Percentiles rank a stretch among this genome's conserved stretches.
Conservation (phyloP, 2,329 filamentous ascomycete species). For the Fusarium graminum region DNA sequence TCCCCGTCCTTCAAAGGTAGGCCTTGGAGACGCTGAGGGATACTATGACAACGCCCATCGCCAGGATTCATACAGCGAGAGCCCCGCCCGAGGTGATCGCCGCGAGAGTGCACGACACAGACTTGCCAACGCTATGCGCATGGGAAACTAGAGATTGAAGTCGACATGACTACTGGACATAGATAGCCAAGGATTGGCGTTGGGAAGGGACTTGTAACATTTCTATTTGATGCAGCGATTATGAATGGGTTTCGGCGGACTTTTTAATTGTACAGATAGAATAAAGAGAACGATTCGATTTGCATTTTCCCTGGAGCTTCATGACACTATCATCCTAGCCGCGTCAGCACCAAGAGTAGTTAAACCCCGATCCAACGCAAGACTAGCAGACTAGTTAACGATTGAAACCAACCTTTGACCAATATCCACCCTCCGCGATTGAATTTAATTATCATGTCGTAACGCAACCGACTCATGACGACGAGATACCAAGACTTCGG, state of each 20-base stretch:
- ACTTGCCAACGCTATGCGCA: constrained; percentile 53
- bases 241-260: constrained; percentile 20
- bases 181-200: constrained; percentile 29
- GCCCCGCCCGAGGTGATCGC: constrained; percentile 41
- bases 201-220: constrained; percentile 38
- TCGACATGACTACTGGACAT: constrained; percentile 7
- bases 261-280: constrained; percentile 33
- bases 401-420: not conserved
- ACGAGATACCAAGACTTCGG: constrained; percentile 26
- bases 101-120: constrained; percentile 53
- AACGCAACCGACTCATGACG: constrained; percentile 21
- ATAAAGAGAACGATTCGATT: constrained; percentile 16
- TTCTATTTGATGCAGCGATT: constrained; percentile 34
- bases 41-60: constrained; percentile 50
- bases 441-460: constrained; percentile 7
- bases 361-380: not conserved
- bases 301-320: not conserved
- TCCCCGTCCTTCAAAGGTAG: constrained; percentile 56
- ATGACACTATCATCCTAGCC: not conserved
- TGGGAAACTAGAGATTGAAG: constrained; percentile 39
- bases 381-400: not conserved
- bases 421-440: constrained; percentile 11
- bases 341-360: not conserved
- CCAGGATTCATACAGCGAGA: constrained; percentile 42
- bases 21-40: constrained; percentile 52